These are phyloP conservation scores for Neofusicoccum kwambonambiense DNA, from an alignment of 2,329 filamentous ascomycete genomes.

Conservation along the genomic window DNA sequence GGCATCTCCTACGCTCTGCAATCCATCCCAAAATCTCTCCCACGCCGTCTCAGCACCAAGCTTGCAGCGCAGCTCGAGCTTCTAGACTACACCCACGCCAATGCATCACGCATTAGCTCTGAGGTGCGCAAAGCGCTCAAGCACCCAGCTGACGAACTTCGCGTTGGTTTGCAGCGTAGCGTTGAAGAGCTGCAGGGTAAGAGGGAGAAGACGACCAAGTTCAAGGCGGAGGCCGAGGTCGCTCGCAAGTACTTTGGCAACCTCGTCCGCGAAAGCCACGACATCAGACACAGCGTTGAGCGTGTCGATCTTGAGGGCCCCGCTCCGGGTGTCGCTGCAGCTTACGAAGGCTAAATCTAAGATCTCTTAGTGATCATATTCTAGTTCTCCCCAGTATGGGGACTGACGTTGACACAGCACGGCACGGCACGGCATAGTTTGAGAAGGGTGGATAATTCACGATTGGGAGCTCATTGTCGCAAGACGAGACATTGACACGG, in stretches of 20 bases:
- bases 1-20: conserved; percentile 78
- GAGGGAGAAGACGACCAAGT: conserved; percentile 79
- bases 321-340: conserved; percentile 43
- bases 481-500: background rate
- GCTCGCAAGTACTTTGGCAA: conserved; percentile 89
- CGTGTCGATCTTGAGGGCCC: conserved; percentile 54
- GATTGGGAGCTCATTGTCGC: background rate
- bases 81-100: conserved; percentile 90
- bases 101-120: conserved; percentile 77
- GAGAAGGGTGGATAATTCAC: background rate
- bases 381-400: background rate
- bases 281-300: conserved; percentile 50
- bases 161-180: conserved; percentile 76
- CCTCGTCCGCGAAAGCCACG: conserved; percentile 64
- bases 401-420: background rate
- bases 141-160: conserved; percentile 81
- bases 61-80: conserved; percentile 75
- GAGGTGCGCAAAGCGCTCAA: conserved; percentile 88
- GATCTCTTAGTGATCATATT: too few relatives aligned
- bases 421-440: background rate
- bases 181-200: conserved; percentile 78
- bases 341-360: conserved; percentile 22
- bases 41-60: conserved; percentile 79
- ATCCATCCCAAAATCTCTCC: conserved; percentile 85
- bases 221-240: conserved; percentile 78